phyloP scores from a whole-genome alignment of 257 asterid species.

The Nicotiana attenuata region DNA sequence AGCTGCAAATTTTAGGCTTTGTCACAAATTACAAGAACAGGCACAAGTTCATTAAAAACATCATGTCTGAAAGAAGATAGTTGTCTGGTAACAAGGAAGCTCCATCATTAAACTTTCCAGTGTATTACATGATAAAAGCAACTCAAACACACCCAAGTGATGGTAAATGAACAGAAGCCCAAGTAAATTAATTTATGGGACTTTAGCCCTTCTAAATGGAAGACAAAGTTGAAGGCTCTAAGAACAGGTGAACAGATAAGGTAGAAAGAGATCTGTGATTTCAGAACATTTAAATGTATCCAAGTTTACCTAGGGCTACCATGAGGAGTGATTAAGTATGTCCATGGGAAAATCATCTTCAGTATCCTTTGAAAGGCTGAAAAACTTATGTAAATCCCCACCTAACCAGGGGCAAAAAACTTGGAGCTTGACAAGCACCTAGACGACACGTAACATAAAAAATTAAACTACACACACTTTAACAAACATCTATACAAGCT shows the following conservation, averaged over 20 bases:
- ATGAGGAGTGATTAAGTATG: not conserved
- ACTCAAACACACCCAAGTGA: not conserved
- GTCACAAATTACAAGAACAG: not conserved
- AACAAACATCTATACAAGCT: not conserved
- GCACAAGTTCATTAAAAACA: not conserved
- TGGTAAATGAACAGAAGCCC: not conserved
- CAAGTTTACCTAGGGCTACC: not conserved
- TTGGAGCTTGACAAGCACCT: not conserved
- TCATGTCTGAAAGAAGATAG: not conserved
- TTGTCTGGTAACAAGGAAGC: not conserved
- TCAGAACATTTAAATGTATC: not conserved
- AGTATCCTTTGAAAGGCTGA: not conserved
- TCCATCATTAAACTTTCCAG: not conserved
- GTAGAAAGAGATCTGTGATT: not conserved
- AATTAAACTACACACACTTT: not conserved
- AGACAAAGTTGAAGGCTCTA: not conserved
- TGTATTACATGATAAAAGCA: not conserved
- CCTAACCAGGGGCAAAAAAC: not conserved
- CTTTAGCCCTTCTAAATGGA: not conserved
- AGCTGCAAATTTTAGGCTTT: constrained; percentile 38
- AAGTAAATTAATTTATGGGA: not conserved
- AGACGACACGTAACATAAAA: not conserved
- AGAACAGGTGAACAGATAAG: not conserved
- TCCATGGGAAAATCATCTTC: not conserved
- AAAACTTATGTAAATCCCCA: not conserved